Base-by-base conservation (phyloP, 805 yeast species). In the Saccharomycopsis schoenii region DNA sequence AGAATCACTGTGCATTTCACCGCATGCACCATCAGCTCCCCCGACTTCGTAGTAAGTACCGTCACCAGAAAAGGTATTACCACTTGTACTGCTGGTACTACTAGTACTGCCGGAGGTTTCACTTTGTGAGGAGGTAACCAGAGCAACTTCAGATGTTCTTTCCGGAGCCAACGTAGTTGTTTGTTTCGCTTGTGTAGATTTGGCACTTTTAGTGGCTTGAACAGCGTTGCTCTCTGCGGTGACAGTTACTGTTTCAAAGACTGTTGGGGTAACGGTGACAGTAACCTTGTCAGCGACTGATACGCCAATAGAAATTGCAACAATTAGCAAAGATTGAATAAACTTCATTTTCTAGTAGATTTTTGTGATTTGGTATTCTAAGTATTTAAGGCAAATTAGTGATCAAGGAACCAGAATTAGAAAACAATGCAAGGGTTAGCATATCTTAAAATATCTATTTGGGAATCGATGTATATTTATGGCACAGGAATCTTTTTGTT, bases 21-120 rank as follows among this genome's bases (percentile, higher is more conserved):
- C 62, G 24, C 62, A 60, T 4, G 62, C 62, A 1, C 62, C 62
- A 21, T 5, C 52, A 10, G 52, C 52, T 12, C 74, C 71, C 14
- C 76, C 76, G 39, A 69, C 66, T 40, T 65, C 67, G 66, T 71
- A 73, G 68, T 61, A 73, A 40, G 76, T 73, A 8, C 73, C 76
- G 34, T 73, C 69, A 47, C 76, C 62, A 73, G 51, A 6, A 40
- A 24, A 47, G 6, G 66, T 52, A 70, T 21, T 21, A 17, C 65
- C 37, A 58, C 68, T 62, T n/a, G n/a, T n/a, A 39, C 67, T 56
- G 25, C 66, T 21, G 37, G 63, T 11, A 17, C 65, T 34, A 58
- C 68, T 62, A n/a, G n/a, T n/a, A 39, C 67, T 56, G 25, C 66
- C 17, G 19, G 62, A 12, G 54, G 64, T 36, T 43, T 63, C 15